Evolutionary conservation across 2,329 filamentous ascomycete species (phyloP).

Genomic region (Xylariaceae sp.): DNA sequence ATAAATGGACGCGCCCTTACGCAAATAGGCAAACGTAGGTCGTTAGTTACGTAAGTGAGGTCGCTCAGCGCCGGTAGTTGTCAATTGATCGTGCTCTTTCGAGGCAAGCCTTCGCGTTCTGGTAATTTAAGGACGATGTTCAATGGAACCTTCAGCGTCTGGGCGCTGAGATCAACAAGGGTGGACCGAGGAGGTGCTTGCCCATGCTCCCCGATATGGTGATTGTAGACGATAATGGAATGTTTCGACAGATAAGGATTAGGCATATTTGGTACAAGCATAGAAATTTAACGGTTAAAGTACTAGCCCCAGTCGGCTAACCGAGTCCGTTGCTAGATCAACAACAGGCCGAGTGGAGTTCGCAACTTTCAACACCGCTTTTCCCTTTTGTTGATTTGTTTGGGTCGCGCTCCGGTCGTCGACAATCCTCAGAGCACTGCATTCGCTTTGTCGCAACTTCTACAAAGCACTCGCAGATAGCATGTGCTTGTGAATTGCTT

Average conservation of each 20-base stretch:
- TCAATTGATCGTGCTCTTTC: no score
- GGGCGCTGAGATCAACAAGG: no score
- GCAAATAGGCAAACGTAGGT: no score
- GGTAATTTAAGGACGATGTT: no score
- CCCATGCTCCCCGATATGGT: neutral
- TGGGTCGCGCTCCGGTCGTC: neutral
- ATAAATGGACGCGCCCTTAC: no score
- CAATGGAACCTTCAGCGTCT: neutral
- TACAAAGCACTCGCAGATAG: neutral
- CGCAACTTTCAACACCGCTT: neutral
- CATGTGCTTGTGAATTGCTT: neutral
- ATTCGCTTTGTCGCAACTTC: slow-evolving; percentile 2
- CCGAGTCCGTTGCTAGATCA: neutral
- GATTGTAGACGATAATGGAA: neutral
- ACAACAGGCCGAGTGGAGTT: neutral
- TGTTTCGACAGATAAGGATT: neutral
- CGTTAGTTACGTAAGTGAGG: neutral
- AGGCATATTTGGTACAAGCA: no score
- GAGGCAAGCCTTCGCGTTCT: no score
- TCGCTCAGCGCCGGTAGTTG: no score
- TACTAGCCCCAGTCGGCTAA: neutral
- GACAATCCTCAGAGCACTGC: neutral
- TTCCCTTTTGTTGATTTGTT: slow-evolving; percentile 1
- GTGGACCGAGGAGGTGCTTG: neutral
- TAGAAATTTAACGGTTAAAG: neutral